Percentiles rank a stretch among this genome's conserved stretches.
These are phyloP conservation scores for Ophiosphaerella herpotricha DNA, from an alignment of 2,329 filamentous ascomycete species.

Conservation along the genomic window DNA sequence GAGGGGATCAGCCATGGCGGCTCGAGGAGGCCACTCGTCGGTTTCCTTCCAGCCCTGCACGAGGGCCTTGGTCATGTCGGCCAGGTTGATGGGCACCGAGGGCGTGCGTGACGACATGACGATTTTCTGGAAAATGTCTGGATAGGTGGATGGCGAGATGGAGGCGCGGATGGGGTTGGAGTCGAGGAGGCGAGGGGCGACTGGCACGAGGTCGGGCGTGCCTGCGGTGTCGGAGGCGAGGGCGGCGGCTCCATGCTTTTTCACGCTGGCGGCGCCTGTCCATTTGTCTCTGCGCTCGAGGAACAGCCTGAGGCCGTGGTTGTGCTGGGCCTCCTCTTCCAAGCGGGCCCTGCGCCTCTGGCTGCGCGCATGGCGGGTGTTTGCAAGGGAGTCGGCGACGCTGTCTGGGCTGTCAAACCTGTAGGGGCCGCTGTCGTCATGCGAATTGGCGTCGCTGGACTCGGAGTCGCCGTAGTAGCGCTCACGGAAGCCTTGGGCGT, in stretches of 20 bases:
- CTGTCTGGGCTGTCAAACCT: constrained; percentile 53
- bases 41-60: constrained; percentile 92
- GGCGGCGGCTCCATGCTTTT: constrained; percentile 35
- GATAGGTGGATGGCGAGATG: constrained; percentile 74
- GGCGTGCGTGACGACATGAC: constrained; percentile 80
- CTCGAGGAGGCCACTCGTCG: constrained; percentile 85
- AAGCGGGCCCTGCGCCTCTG: constrained; percentile 43
- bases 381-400: constrained; percentile 46
- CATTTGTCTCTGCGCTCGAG: constrained; percentile 77
- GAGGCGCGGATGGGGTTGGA: constrained; percentile 76
- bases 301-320: constrained; percentile 81
- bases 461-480: constrained; percentile 49
- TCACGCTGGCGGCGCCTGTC: constrained; percentile 70
- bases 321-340: constrained; percentile 64
- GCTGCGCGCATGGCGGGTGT: constrained; percentile 38
- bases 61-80: constrained; percentile 77
- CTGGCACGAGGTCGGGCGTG: constrained; percentile 62
- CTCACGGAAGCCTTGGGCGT: constrained; percentile 47
- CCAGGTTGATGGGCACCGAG: constrained; percentile 83
- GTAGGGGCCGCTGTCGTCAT: constrained; percentile 39
- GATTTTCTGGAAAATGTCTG: constrained; percentile 87
- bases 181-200: constrained; percentile 73
- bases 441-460: constrained; percentile 26
- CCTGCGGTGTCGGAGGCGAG: constrained; percentile 9
- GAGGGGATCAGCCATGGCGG: constrained; percentile 54